These are phyloP conservation scores for Linnemannia exigua DNA, from an alignment of 192 early-diverging fungal species.

Conservation along the genomic window DNA sequence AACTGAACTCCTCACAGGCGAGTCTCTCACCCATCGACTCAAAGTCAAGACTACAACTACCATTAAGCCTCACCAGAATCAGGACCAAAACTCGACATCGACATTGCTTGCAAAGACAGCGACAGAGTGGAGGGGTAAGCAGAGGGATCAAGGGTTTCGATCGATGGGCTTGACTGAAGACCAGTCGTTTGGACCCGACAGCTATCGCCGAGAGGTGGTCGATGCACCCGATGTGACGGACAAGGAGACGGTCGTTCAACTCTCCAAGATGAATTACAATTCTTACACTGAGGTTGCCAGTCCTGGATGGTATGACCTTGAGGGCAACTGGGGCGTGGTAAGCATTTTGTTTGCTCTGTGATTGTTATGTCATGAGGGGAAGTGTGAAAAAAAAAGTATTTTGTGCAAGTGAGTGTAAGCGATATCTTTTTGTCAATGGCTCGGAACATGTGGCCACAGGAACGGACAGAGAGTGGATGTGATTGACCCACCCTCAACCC, in stretches of 20 bases:
- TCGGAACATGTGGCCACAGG: conserved; percentile 55
- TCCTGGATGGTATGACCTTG: conserved; percentile 79
- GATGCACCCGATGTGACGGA: conserved; percentile 81
- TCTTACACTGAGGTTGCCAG: conserved; percentile 80
- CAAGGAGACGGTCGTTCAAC: conserved; percentile 75
- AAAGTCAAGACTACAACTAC: conserved; percentile 49
- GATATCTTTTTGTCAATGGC: conserved; percentile 65
- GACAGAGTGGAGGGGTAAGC: conserved; percentile 69
- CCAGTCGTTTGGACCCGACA: conserved; percentile 37
- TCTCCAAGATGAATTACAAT: conserved; percentile 90
- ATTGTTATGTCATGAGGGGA: background rate
- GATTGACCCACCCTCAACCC: background rate
- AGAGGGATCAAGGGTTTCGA: conserved; percentile 75
- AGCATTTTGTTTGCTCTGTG: conserved; percentile 9
- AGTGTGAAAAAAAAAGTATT: conserved; percentile 64
- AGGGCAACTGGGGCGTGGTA: conserved; percentile 74
- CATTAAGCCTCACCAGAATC: conserved; percentile 25
- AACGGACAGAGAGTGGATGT: background rate
- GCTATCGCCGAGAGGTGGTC: conserved; percentile 29
- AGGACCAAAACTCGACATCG: background rate
- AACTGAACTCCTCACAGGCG: conserved; percentile 34
- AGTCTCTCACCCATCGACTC: conserved; percentile 40
- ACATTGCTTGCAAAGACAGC: conserved; percentile 49
- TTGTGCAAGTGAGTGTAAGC: conserved; percentile 30
- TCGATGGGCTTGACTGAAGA: conserved; percentile 38